Percentiles rank a stretch among this genome's conserved stretches.
These are phyloP conservation scores for Shiraia bambusicola DNA, from an alignment of 2,329 filamentous ascomycete genomes.

Conservation along the genomic window DNA sequence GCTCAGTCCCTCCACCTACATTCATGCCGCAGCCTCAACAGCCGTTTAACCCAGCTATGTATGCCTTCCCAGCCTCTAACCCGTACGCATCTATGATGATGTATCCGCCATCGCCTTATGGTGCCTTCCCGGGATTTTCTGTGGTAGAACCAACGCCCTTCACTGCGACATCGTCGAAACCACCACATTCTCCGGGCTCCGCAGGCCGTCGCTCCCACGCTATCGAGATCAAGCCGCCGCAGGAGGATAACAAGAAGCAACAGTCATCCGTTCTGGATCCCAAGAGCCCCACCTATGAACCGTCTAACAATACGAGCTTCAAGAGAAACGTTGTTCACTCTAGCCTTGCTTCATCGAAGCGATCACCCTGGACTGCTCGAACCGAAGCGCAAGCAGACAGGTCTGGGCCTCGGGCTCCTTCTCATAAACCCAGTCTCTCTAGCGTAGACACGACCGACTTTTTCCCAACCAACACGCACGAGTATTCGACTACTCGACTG, in stretches of 20 bases:
- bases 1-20: constrained; percentile 12
- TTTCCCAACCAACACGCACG: constrained; percentile 45
- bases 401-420: constrained; percentile 18
- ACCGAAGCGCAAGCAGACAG: constrained; percentile 16
- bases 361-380: constrained; percentile 28
- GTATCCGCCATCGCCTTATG: constrained; percentile 27
- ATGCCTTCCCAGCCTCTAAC: constrained; percentile 21
- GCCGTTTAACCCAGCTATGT: constrained; percentile 25
- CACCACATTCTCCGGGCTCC: constrained; percentile 32
- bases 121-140: constrained; percentile 18
- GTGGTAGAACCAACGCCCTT: constrained; percentile 25
- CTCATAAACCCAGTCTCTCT: constrained; percentile 41
- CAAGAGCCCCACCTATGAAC: constrained; percentile 45
- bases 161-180: constrained; percentile 16
- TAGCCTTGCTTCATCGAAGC: constrained; percentile 39
- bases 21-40: constrained; percentile 32
- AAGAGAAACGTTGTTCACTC: constrained; percentile 23
- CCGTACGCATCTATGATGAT: constrained; percentile 31
- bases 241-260: constrained; percentile 28
- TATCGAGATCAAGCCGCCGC: constrained; percentile 45
- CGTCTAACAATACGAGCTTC: constrained; percentile 19
- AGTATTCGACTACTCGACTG: constrained; percentile 42
- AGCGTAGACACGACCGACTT: constrained; percentile 46
- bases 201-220: constrained; percentile 43
- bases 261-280: constrained; percentile 37